Evolutionary conservation across 139 green algal genomes (phyloP).

Genomic region (Yamagishiella unicocca): DNA sequence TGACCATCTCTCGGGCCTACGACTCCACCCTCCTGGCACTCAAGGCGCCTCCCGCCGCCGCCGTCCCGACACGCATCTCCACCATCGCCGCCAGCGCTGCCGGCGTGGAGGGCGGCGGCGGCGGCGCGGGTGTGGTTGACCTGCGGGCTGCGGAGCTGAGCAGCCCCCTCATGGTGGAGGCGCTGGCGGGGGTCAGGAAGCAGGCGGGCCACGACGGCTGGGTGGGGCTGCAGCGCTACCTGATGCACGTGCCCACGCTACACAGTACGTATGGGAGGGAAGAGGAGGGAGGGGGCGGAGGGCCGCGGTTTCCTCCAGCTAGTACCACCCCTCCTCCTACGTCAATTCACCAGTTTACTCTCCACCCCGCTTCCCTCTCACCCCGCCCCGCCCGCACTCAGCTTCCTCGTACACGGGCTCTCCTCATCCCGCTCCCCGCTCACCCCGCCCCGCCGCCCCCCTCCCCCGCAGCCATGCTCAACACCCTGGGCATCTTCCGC

Average conservation of each 20-base stretch:
- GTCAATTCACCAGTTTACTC: too few relatives aligned
- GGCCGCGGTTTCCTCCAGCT: too few relatives aligned
- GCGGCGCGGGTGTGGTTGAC: slow-evolving; percentile 14
- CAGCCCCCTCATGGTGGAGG: slow-evolving; percentile 33
- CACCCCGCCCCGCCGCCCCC: too few relatives aligned
- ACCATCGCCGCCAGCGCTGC: slow-evolving; percentile 5
- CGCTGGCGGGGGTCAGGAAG: slow-evolving; percentile 9
- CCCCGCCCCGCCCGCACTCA: too few relatives aligned
- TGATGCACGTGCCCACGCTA: slow-evolving; percentile 49
- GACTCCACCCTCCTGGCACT: slow-evolving; percentile 36
- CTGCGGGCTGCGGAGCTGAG: slow-evolving; percentile 15
- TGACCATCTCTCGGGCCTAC: slow-evolving; percentile 39
- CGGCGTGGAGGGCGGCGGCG: slow-evolving; percentile 17
- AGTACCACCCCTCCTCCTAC: too few relatives aligned
- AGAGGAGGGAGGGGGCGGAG: neutral
- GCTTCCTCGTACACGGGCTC: too few relatives aligned
- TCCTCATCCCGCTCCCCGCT: too few relatives aligned
- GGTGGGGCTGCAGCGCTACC: slow-evolving; percentile 44
- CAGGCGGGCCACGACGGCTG: neutral
- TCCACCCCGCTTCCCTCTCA: neutral
- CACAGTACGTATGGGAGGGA: neutral
- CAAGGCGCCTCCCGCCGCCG: neutral
- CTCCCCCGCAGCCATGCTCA: slow-evolving; percentile 21
- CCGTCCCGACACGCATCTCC: neutral
- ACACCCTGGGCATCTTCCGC: slow-evolving; percentile 34